A percentile compares a stretch with the other conserved stretches of the same genome.
Evolutionary conservation across 2,329 filamentous ascomycete genomes (phyloP).

Genomic region (Clarireedia sp.): DNA sequence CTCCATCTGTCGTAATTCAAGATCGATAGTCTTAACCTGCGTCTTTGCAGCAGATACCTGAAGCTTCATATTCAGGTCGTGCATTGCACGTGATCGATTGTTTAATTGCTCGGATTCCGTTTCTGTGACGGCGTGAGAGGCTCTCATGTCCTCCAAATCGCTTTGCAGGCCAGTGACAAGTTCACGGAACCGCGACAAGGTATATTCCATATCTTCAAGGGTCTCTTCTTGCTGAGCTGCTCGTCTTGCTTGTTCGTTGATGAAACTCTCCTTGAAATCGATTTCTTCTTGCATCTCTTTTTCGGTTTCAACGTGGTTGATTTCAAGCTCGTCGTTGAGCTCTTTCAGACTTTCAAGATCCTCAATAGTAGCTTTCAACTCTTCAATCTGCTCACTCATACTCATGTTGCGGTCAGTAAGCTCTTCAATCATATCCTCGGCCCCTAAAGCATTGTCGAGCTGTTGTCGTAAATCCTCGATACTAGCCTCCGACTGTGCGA

Average conservation of each 20-base stretch:
- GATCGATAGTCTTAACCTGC: slow-evolving; percentile 87
- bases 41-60: slow-evolving; percentile 85
- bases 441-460: slow-evolving; percentile 77
- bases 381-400: slow-evolving; percentile 74
- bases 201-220: slow-evolving; percentile 85
- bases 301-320: slow-evolving; percentile 86
- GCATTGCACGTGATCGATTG: slow-evolving; percentile 83
- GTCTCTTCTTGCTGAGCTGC: slow-evolving; percentile 68
- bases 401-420: slow-evolving; percentile 80
- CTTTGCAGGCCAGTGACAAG: slow-evolving; percentile 77
- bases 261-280: slow-evolving; percentile 76
- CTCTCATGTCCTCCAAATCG: slow-evolving; percentile 85
- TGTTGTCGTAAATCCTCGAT: slow-evolving; percentile 85
- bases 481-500: slow-evolving; percentile 63
- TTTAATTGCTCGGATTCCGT: slow-evolving; percentile 86
- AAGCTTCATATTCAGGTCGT: slow-evolving; percentile 92
- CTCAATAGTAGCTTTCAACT: slow-evolving; percentile 72
- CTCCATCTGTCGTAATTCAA: slow-evolving; percentile 79
- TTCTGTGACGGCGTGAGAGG: slow-evolving; percentile 86
- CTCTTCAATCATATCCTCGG: slow-evolving; percentile 91
- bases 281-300: slow-evolving; percentile 93
- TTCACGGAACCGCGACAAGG: slow-evolving; percentile 79
- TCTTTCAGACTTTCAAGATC: slow-evolving; percentile 87
- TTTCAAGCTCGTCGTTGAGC: slow-evolving; percentile 87
- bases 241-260: slow-evolving; percentile 71